Conservation (phyloP, 306 rosid species). For the peach (Prunus persica) region DNA sequence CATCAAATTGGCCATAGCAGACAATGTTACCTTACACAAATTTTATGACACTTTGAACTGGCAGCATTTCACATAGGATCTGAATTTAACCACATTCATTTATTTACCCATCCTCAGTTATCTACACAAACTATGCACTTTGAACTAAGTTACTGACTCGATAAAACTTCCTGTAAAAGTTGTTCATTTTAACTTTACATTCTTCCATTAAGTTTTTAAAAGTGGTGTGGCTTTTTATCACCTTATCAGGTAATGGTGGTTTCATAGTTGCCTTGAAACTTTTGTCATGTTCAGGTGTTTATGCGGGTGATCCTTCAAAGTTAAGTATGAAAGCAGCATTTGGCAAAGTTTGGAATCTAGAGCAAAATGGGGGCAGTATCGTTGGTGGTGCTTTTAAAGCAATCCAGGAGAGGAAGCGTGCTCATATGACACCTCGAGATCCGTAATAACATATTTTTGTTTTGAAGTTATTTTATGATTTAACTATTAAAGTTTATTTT, state of each 20-base stretch:
- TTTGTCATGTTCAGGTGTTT: constrained; percentile 64
- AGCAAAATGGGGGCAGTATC: constrained; percentile 91
- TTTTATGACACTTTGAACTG: not conserved
- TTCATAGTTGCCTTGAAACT: constrained; percentile 16
- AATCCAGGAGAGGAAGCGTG: constrained; percentile 65
- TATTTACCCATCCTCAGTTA: not conserved
- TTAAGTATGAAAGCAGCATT: constrained; percentile 98
- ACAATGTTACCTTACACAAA: not conserved
- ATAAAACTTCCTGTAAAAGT: not conserved
- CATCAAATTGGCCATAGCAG: not conserved
- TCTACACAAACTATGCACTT: not conserved
- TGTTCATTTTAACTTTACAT: constrained; percentile 6
- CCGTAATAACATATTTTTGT: constrained; percentile 49
- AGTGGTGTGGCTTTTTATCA: not conserved
- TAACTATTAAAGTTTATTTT: constrained; percentile 11
- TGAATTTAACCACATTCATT: not conserved
- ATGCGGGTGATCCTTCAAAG: constrained; percentile 97
- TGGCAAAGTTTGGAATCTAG: constrained; percentile 93
- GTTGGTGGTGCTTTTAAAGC: constrained; percentile 97
- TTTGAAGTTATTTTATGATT: constrained; percentile 24
- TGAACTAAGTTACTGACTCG: not conserved
- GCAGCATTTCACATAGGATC: not conserved
- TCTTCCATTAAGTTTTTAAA: not conserved
- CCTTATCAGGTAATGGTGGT: not conserved
- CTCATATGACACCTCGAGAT: constrained; percentile 74